A percentile compares a stretch with the other conserved stretches of the same genome.
These are phyloP conservation scores for Chrysosporium queenslandicum DNA, from an alignment of 2,329 filamentous ascomycete species.

Conservation along the genomic window DNA sequence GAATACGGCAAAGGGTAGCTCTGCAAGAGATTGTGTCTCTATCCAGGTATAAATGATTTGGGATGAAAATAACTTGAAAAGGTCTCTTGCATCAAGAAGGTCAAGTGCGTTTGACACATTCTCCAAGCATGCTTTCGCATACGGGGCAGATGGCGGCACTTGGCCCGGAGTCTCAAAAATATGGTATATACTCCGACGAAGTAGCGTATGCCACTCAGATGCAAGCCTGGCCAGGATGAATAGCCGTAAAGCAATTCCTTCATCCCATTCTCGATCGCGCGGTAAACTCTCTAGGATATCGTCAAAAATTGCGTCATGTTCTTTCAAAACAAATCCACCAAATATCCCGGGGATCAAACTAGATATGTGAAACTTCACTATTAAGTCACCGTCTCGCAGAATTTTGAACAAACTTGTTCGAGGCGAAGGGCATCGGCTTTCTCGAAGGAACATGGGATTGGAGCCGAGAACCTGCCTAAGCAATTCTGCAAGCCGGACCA, in stretches of 20 bases:
- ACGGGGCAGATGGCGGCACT: constrained; percentile 52
- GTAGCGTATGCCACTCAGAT: constrained; percentile 71
- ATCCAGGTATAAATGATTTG: constrained; percentile 91
- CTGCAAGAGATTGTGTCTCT: constrained; percentile 52
- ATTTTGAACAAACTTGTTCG: constrained; percentile 66
- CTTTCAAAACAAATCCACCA: constrained; percentile 65
- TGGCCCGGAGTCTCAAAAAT: constrained; percentile 84
- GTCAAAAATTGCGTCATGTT: constrained; percentile 74
- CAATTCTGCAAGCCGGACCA: constrained; percentile 57
- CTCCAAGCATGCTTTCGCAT: constrained; percentile 63
- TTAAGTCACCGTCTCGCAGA: constrained; percentile 54
- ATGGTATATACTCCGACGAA: constrained; percentile 80
- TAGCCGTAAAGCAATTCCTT: constrained; percentile 78
- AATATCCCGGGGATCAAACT: constrained; percentile 64
- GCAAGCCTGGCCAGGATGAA: constrained; percentile 67
- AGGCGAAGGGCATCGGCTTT: constrained; percentile 50
- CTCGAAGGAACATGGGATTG: constrained; percentile 56
- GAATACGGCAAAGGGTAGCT: constrained; percentile 78
- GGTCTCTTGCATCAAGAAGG: constrained; percentile 54
- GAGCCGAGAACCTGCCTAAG: constrained; percentile 59
- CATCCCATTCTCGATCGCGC: constrained; percentile 56
- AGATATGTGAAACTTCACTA: constrained; percentile 67
- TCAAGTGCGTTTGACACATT: constrained; percentile 56
- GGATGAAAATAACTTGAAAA: constrained; percentile 77
- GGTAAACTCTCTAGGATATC: constrained; percentile 77